Evolutionary conservation across 2,329 filamentous ascomycete species (phyloP).

Genomic region (Lasiodiplodia hormozganensis): DNA sequence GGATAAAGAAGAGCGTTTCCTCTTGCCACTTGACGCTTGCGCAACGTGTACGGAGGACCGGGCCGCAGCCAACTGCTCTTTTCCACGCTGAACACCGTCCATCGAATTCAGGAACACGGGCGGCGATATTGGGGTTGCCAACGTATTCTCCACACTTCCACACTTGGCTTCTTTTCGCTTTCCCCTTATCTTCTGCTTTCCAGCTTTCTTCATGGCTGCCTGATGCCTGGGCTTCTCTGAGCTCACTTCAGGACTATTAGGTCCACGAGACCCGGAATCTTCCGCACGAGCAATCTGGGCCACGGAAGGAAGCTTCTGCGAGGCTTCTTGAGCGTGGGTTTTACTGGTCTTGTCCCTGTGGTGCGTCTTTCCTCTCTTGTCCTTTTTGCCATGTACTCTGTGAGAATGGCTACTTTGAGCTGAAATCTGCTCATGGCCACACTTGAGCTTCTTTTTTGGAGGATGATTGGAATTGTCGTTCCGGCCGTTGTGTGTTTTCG

Average conservation of each 20-base stretch:
- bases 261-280: not conserved
- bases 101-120: not conserved
- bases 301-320: not conserved
- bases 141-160: too few relatives aligned
- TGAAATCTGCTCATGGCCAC: not conserved
- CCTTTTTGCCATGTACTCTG: not conserved
- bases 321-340: not conserved
- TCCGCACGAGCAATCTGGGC: not conserved
- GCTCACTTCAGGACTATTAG: not conserved
- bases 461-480: not conserved
- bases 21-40: not conserved
- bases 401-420: not conserved
- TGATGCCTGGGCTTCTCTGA: not conserved
- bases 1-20: conserved; percentile 3
- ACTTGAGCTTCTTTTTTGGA: conserved; percentile 13
- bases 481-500: not conserved
- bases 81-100: not conserved
- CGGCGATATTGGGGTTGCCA: too few relatives aligned
- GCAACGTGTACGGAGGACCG: not conserved
- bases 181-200: too few relatives aligned
- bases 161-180: too few relatives aligned
- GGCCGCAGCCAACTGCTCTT: not conserved
- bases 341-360: not conserved
- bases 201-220: too few relatives aligned
- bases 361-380: not conserved